These are phyloP conservation scores for Cryptococcus depauperatus DNA, from an alignment of 1,284 basidiomycete genomes.

Conservation along the genomic window DNA sequence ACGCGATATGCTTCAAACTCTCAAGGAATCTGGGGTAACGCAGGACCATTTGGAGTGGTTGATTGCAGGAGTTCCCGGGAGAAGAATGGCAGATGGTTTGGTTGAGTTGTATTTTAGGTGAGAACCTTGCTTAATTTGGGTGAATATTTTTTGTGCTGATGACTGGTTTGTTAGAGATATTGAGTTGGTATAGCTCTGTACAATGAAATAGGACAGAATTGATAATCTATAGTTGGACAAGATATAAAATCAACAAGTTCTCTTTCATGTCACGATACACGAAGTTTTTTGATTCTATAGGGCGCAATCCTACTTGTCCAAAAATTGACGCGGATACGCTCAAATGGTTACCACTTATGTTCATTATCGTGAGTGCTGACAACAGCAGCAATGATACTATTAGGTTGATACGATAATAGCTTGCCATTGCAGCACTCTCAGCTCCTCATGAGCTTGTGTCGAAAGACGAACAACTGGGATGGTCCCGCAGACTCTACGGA, in stretches of 20 bases:
- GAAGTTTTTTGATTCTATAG: conserved; percentile 43
- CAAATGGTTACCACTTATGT: conserved; percentile 46
- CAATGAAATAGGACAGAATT: neutral
- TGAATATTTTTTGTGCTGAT: neutral
- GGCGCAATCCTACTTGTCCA: conserved; percentile 38
- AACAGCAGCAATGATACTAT: neutral
- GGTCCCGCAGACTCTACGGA: conserved; percentile 46
- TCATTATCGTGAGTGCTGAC: conserved; percentile 41
- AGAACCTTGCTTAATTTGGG: conserved; percentile 9
- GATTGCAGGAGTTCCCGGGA: conserved; percentile 42
- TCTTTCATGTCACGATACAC: conserved; percentile 41
- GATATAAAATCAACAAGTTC: conserved; percentile 46
- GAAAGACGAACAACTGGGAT: conserved; percentile 38
- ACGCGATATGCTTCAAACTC: conserved; percentile 38
- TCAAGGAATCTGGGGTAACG: conserved; percentile 44
- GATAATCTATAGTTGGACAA: conserved; percentile 40
- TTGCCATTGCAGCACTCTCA: conserved; percentile 45
- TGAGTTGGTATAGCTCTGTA: conserved; percentile 21
- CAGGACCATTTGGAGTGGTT: conserved; percentile 43
- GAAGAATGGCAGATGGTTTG: conserved; percentile 43
- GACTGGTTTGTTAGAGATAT: conserved; percentile 22
- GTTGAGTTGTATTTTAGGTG: conserved; percentile 44
- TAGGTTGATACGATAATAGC: conserved; percentile 18
- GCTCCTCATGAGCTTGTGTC: conserved; percentile 42
- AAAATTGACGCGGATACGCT: conserved; percentile 43